Evolutionary conservation across 768 basidiomycete species (phyloP).

Genomic region (Agrocybe chaxingu): DNA sequence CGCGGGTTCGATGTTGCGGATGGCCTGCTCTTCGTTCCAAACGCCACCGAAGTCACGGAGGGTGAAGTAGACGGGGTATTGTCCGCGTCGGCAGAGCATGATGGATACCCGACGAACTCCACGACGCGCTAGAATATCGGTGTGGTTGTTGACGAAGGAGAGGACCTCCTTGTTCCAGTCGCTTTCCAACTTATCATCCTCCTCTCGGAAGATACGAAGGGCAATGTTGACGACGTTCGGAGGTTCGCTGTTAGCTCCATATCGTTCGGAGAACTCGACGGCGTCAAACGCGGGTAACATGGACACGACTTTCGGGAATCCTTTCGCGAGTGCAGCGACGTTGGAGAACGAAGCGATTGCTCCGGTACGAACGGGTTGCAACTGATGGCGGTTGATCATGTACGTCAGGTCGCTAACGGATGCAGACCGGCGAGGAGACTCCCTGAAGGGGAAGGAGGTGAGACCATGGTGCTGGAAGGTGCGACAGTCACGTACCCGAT

Average conservation of each 20-base stretch:
- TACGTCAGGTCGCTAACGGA: constrained; percentile 97
- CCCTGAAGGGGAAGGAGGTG: constrained; percentile 25
- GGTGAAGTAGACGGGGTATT: constrained; percentile 95
- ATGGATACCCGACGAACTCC: constrained; percentile 92
- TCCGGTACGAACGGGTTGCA: constrained; percentile 87
- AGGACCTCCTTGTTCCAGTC: constrained; percentile 74
- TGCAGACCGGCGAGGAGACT: constrained; percentile 70
- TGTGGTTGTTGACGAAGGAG: constrained; percentile 68
- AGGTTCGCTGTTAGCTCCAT: constrained; percentile 68
- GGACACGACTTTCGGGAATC: constrained; percentile 71
- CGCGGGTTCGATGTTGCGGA: constrained; percentile 98
- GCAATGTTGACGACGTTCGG: constrained; percentile 96
- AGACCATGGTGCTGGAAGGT: not conserved
- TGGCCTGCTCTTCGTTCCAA: constrained; percentile 94
- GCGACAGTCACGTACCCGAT: constrained; percentile 34
- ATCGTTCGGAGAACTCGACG: constrained; percentile 69
- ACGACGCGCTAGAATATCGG: constrained; percentile 57
- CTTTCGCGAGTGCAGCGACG: constrained; percentile 59
- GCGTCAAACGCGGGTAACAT: constrained; percentile 73
- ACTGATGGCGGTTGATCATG: constrained; percentile 81
- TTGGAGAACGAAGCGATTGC: constrained; percentile 90
- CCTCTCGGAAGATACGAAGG: constrained; percentile 80
- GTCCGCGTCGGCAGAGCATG: constrained; percentile 84
- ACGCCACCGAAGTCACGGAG: constrained; percentile 66
- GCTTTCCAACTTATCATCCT: constrained; percentile 73